These are phyloP conservation scores for Drosera capensis DNA, from an alignment of 148 eudicot genomes.

Conservation along the genomic window DNA sequence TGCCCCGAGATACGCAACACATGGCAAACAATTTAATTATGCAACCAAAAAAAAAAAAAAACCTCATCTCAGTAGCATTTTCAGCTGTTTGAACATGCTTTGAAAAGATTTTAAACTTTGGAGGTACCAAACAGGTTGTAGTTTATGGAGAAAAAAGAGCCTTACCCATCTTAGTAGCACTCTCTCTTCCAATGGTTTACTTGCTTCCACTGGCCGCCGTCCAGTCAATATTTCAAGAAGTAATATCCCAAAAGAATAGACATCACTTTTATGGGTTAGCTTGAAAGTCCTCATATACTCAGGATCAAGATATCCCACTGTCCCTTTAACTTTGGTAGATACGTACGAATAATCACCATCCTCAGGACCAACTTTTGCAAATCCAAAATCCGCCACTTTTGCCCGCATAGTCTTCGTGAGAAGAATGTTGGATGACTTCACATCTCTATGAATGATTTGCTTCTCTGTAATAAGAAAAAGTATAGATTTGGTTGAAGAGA, in stretches of 20 bases:
- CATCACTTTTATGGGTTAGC: constrained; percentile 87
- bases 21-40: no score
- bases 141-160: constrained; percentile 1
- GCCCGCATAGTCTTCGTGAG: constrained; percentile 68
- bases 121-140: no score
- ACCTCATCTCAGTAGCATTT: no score
- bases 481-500: neutral
- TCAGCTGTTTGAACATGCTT: no score
- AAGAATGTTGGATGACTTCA: constrained; percentile 93
- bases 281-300: constrained; percentile 95
- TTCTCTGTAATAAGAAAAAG: constrained; percentile 43
- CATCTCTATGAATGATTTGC: constrained; percentile 90
- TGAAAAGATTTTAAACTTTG: no score
- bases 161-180: constrained; percentile 86
- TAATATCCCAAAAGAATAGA: constrained; percentile 80
- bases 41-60: no score
- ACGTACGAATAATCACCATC: constrained; percentile 72
- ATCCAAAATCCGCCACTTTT: constrained; percentile 97
- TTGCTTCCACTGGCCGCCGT: constrained; percentile 87
- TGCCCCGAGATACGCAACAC: no score
- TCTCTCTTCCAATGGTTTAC: constrained; percentile 45
- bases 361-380: constrained; percentile 68
- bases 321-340: constrained; percentile 96
- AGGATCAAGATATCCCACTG: constrained; percentile 93
- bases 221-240: constrained; percentile 78